Base-by-base conservation (phyloP, 2,329 filamentous ascomycete species). In the Sclerotinia subarctica region DNA sequence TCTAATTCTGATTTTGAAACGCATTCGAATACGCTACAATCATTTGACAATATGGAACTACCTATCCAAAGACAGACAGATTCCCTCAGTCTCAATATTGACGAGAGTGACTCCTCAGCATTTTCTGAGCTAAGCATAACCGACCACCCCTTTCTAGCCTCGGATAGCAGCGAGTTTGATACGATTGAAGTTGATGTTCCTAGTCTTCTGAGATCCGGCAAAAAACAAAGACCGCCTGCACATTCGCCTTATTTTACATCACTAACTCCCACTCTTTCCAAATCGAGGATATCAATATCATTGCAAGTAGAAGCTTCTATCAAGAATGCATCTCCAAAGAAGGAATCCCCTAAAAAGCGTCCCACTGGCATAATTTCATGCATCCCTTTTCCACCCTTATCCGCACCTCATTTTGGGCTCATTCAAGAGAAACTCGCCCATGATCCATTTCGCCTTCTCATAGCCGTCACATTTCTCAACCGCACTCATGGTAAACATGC, bases 401-500 rank as follows among this genome's bases (percentile, higher is more conserved):
- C 84, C 10, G 82, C 85, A 0, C 76, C 82, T 0, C 78, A 75
- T 7, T 97, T 96, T 76, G 93, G 93, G 0, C 84, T 97, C 2
- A 87, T 97, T 49, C 94, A 97, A 77, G 94, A 97, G 77, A 85
- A 89, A 71, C 85, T 96, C 21, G 87, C 88, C 2, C 78, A 85
- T 62, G 85, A 93, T 68, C 90, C 93, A 0, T 97, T 96, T 78
- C 89, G 88, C 71, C 85, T 97, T 1, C 84, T 97, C 1, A 83
- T 97, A 42, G 93, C 91, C 17, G 89, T 93, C 6, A 93, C 92
- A 0, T 94, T 97, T 74, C 86, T 97, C 42, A 94, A 94, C 77
- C 88, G 90, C 69, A 97, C 93, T 0, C 83, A 86, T 3, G 94
- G 92, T 15, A 85, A 82, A 58, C 83, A 86, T 13, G 92, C 93